Base-by-base conservation (phyloP, 140 eudicot genomes). In the Stevia rebaudiana region DNA sequence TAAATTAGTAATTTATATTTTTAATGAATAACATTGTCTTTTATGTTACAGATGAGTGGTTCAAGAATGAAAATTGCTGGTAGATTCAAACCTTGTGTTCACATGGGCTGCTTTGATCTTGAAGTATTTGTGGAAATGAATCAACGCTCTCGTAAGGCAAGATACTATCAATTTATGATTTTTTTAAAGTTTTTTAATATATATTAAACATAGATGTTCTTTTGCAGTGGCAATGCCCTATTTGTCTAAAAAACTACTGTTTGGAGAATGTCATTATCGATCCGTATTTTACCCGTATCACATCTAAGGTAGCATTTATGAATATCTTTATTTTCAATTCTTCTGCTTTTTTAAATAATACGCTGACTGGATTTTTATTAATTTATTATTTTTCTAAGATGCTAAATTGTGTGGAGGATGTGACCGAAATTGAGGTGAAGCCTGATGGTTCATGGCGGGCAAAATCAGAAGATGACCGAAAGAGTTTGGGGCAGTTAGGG, bases 61-160 rank as follows among this genome's bases (percentile, higher is more conserved):
- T 82, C 88, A 53, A 79, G 96, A 71, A 88, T 88, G 88, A 88
- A 88, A 74, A 82, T 83, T 60, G 90, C 96, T 69, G 96, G 96
- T 74, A 85, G 96, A 79, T 88, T 88, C 65, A 88, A 79, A 67
- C 88, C 90, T 43, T 88, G 96, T 71, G 79, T 53, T 22, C 96
- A 88, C 72, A 88, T 88, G 96, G 96, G 96, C 52, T 88, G 96
- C 71, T 88, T 88, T 76, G 96, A 88, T 81, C 90, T 88, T 17
- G 86, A 85, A 23, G 87, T 86, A 41, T 88, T 88, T 74, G 84
- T 88, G 61, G 96, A 85, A 75, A 88, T 88, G 96, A 83, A 88
- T 65, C 90, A 85, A 70, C 82, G 94, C 37, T 88, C 94, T 66
- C 84, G 94, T 67, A 88, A 88, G 94, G 96, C 79, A 80, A 52